Evolutionary conservation across 192 early-diverging fungal species (phyloP), one percentile per base, ranked within the genome.

Genomic region (Coemansia sp.): DNA sequence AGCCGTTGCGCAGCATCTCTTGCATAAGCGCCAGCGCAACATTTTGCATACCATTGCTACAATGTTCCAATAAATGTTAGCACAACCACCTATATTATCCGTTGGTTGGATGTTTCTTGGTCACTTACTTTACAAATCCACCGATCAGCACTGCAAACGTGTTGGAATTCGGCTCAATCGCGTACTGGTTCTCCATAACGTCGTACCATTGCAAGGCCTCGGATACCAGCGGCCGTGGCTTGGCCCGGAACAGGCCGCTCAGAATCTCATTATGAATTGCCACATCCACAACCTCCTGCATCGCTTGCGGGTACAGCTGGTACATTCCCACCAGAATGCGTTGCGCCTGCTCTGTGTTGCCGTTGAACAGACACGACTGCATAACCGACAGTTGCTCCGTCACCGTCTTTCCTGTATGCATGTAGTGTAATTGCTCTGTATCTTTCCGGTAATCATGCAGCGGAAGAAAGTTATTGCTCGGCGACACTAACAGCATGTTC

Each of bases 231-330:
- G 89, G 85, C 11, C 59, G 70, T 2, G 85, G 83, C 53, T 72
- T 59, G 23, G 65, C 81, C n/a, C 69, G 67, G 52, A 89, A 68
- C 49, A 91, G 85, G 8, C 87, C 88, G 50, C 89, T 85, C n/a
- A 97, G 72, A 32, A 97, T 91, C 35, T 89, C 86, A 70, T 97
- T 97, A 69, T 94, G 85, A 41, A 94, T 76, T 12, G 82, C 75
- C 11, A 85, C 88, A 38, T 92, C 89, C 4, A 85, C 86, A 11
- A 86, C 70, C 25, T 88, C 75, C 35, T 79, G 64, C 90, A 92
- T 91, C 51, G 92, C 91, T 24, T 80, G 78, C 3, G 87, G 80
- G 62, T 89, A 86, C 59, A 82, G 78, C 55, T 82, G 85, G 61
- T 87, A 82, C 22, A 91, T 67, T 22, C 88, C 82, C 5, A 80